Evolutionary conservation across 257 asterid genomes (phyloP).

Genomic region (Perilla frutescens): DNA sequence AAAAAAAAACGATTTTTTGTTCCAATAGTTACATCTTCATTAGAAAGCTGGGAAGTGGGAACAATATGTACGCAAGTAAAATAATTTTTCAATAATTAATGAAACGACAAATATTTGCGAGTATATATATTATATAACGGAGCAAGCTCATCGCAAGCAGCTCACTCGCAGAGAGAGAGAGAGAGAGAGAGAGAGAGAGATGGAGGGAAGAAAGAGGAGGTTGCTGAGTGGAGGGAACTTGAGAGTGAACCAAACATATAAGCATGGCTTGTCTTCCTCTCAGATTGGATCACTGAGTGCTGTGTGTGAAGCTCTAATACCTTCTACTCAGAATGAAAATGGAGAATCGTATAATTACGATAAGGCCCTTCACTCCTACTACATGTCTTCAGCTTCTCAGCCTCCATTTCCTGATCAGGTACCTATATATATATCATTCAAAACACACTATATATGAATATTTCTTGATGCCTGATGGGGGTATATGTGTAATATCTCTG

Average conservation of each 20-base stretch:
- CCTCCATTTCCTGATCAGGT: conserved; percentile 68
- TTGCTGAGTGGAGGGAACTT: conserved; percentile 48
- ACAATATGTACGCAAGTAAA: too few species aligned
- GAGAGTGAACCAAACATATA: conserved; percentile 36
- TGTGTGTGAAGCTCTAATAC: conserved; percentile 68
- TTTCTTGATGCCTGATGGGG: too few species aligned
- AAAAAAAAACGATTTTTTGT: too few species aligned
- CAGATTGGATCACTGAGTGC: conserved; percentile 59
- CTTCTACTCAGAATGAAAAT: conserved; percentile 38
- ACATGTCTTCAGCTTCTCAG: conserved; percentile 46
- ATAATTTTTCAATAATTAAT: neutral
- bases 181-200: conserved; percentile 20
- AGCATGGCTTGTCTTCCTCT: conserved; percentile 64
- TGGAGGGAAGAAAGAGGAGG: conserved; percentile 32
- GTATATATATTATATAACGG: neutral
- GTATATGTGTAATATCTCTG: too few species aligned
- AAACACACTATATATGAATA: too few species aligned
- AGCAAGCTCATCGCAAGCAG: neutral
- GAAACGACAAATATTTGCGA: neutral
- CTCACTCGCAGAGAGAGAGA: neutral
- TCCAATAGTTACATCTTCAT: too few species aligned
- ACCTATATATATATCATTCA: neutral
- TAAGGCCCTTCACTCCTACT: conserved; percentile 39
- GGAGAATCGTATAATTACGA: neutral
- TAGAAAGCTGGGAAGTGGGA: too few species aligned